These are phyloP conservation scores for Chamaecrista fasciculata DNA, from an alignment of 306 rosid species.

Conservation along the genomic window DNA sequence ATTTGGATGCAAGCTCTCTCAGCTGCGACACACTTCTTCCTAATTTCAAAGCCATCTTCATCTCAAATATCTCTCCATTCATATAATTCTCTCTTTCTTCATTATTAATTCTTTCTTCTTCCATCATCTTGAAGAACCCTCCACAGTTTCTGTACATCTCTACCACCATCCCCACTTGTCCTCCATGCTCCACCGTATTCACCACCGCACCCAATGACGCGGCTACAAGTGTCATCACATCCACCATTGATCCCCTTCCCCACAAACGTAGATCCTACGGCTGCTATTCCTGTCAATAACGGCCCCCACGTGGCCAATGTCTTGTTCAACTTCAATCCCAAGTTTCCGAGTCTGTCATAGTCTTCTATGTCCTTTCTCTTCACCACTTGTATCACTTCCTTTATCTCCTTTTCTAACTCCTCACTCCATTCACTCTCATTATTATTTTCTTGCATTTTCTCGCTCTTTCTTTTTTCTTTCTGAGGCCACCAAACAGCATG, in stretches of 20 bases:
- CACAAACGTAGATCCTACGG: slow-evolving; percentile 45
- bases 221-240: slow-evolving; percentile 45
- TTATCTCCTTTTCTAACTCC: slow-evolving; percentile 53
- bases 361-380: slow-evolving; percentile 62
- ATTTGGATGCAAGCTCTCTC: slow-evolving; percentile 49
- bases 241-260: slow-evolving; percentile 36
- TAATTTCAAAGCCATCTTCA: slow-evolving; percentile 59
- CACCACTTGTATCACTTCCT: slow-evolving; percentile 49
- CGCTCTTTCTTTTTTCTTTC: not conserved
- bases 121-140: slow-evolving; percentile 51
- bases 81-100: slow-evolving; percentile 64
- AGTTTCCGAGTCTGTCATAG: slow-evolving; percentile 62
- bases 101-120: slow-evolving; percentile 46
- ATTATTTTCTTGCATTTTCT: not conserved
- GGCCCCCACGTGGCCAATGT: slow-evolving; percentile 64
- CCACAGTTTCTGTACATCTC: slow-evolving; percentile 64
- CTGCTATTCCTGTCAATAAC: slow-evolving; percentile 66
- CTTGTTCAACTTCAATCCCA: slow-evolving; percentile 59
- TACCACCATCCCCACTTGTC: slow-evolving; percentile 71
- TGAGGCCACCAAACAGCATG: slow-evolving; percentile 86
- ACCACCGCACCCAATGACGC: slow-evolving; percentile 53
- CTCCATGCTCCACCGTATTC: slow-evolving; percentile 63
- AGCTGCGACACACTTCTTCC: slow-evolving; percentile 67
- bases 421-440: slow-evolving; percentile 37
- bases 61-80: slow-evolving; percentile 55